Base-by-base conservation (phyloP, 2,329 filamentous ascomycete genomes). In the Dendrostoma leiphaemia region DNA sequence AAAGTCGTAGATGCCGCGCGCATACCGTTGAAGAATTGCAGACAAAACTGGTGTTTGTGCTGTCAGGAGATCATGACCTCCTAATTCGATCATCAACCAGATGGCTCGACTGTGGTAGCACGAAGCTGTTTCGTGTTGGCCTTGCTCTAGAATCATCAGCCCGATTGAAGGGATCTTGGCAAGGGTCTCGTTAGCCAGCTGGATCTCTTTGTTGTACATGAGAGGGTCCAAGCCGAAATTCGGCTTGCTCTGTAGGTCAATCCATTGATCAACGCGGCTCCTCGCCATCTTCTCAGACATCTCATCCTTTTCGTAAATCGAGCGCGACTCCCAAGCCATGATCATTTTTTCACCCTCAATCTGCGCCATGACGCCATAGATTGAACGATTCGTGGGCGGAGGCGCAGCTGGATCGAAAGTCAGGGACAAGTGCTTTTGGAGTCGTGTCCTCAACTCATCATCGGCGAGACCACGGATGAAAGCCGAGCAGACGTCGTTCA, bases 391-490 rank as follows among this genome's bases (percentile, higher is more conserved):
- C 6, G 21, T 29, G 5, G 57, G 40, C 37, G 44, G 66, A 6
- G 67, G 60, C 2, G 59, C 48, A 2, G 64, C 62, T 0, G 63
- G 51, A 13, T 64, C 65, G 28, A 73, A 72, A 6, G 68, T 64
- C 6, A 84, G 71, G 2, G 82, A 82, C n/a, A 69, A 71, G 50
- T 76, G 80, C 4, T 59, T 62, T 34, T 69, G 59, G 3, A 86
- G 65, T 5, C 75, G 73, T n/a, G 64, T 54, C 48, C 71, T 74
- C 38, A 86, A 67, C 17, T 65, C 59, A 23, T 68, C 37, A 58
- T 84, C 78, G 3, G 68, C 63, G 19, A 87, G 73, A 5, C 84
- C 84, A 1, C 69, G 62, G 3, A 86, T 68, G 60, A 85, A 85
- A 3, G 79, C 77, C 45, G 73, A 67, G 59, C 75, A 80, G 9